A percentile compares a stretch with the other conserved stretches of the same genome.
Evolutionary conservation across 352 stramenopile species (phyloP).

Genomic region (Globisporangium paroecandrum): DNA sequence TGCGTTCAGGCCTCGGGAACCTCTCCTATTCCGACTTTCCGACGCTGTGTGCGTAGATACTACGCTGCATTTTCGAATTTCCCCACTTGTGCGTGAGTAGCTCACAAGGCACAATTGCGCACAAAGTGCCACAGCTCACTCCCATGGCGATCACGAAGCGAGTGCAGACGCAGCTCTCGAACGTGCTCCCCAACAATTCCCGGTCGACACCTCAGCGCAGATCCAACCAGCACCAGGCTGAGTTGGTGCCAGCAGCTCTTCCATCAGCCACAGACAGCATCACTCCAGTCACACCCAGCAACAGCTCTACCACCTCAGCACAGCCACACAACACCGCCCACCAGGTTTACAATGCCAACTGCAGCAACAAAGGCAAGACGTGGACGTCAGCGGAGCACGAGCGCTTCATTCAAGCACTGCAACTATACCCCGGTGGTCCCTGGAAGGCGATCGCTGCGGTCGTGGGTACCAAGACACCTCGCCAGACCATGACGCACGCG

Average conservation of each 20-base stretch:
- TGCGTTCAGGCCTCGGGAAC: neutral
- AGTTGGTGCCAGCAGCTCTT: neutral
- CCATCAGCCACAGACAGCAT: neutral
- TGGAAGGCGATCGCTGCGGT: conserved; percentile 38
- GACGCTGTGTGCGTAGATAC: neutral
- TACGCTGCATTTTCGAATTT: conserved; percentile 5
- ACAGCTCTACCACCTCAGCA: neutral
- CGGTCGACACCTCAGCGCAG: neutral
- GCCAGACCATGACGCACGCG: conserved; percentile 70
- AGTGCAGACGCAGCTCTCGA: conserved; percentile 19
- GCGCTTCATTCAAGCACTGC: conserved; percentile 29
- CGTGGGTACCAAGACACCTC: conserved; percentile 23
- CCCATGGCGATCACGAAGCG: conserved; percentile 25
- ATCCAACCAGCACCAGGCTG: neutral
- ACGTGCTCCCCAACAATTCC: neutral
- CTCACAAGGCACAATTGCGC: neutral
- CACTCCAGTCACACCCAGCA: neutral
- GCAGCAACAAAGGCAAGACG: conserved; percentile 23
- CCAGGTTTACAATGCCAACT: neutral
- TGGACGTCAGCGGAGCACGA: conserved; percentile 32
- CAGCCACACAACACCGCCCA: neutral
- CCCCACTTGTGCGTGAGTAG: neutral
- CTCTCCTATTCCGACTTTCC: neutral
- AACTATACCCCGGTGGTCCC: conserved; percentile 28
- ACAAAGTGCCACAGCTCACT: neutral